These are phyloP conservation scores for Carex scoparia DNA, from an alignment of 176 grass and related monocot genomes.

Conservation along the genomic window DNA sequence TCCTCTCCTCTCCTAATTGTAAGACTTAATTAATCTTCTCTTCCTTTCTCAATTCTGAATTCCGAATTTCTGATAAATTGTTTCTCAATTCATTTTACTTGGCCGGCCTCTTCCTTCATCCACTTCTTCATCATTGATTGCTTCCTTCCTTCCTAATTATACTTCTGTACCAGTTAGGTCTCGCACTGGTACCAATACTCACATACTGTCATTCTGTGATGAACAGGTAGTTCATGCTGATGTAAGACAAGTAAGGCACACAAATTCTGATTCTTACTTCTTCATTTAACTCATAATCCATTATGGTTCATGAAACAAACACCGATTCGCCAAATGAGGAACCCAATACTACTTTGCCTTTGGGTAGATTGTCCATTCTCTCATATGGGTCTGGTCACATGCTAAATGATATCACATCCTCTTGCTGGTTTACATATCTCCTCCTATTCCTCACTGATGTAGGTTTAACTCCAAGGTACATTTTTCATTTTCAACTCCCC, in stretches of 20 bases:
- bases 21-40: too few species aligned
- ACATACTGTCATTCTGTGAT: not conserved
- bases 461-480: slow-evolving; percentile 72
- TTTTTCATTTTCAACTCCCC: not conserved
- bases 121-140: too few species aligned
- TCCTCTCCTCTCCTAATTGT: too few species aligned
- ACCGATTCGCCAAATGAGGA: slow-evolving; percentile 33
- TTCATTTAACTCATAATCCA: not conserved
- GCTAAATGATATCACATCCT: slow-evolving; percentile 96
- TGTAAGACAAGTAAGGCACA: not conserved
- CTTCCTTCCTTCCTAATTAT: too few species aligned
- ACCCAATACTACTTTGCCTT: slow-evolving; percentile 37
- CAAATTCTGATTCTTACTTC: not conserved
- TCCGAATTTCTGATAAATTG: too few species aligned
- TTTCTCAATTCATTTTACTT: too few species aligned
- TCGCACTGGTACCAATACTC: not conserved
- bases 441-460: slow-evolving; percentile 83
- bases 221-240: not conserved
- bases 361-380: slow-evolving; percentile 62
- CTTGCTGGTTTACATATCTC: slow-evolving; percentile 96
- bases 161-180: not conserved
- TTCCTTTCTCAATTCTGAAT: too few species aligned
- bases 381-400: slow-evolving; percentile 96
- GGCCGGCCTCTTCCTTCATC: too few species aligned
- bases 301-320: slow-evolving; percentile 51